A percentile compares a stretch with the other conserved stretches of the same genome.
These are phyloP conservation scores for Zygotorulaspora sp. DNA, from an alignment of 805 yeast genomes.

Conservation along the genomic window DNA sequence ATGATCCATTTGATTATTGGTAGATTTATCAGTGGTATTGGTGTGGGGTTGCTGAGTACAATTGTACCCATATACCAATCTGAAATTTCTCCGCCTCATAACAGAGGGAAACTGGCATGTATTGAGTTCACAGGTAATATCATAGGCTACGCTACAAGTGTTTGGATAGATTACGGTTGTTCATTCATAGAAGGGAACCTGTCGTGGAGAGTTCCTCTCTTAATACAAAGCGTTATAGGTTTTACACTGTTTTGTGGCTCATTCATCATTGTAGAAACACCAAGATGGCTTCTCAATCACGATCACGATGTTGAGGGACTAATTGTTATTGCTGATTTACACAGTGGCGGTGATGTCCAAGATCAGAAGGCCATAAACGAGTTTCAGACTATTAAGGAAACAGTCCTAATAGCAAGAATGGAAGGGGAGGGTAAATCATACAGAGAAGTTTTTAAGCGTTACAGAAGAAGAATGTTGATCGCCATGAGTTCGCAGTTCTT, in stretches of 20 bases:
- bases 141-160: constrained; percentile 73
- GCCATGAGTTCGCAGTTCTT: constrained; percentile 90
- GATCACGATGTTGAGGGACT: constrained; percentile 80
- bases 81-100: constrained; percentile 79
- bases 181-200: constrained; percentile 56
- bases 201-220: constrained; percentile 77
- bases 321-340: constrained; percentile 76
- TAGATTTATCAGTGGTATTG: constrained; percentile 75
- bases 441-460: constrained; percentile 67
- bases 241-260: constrained; percentile 65
- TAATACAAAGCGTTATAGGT: constrained; percentile 74
- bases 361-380: constrained; percentile 66
- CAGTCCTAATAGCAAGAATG: constrained; percentile 65
- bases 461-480: constrained; percentile 71
- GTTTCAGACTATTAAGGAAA: constrained; percentile 76
- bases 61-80: constrained; percentile 86
- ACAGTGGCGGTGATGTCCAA: constrained; percentile 71
- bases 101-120: constrained; percentile 79
- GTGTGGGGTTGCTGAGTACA: constrained; percentile 79
- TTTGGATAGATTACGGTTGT: constrained; percentile 79
- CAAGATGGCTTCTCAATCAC: constrained; percentile 82
- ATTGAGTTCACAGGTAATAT: constrained; percentile 86
- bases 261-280: constrained; percentile 76
- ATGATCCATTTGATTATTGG: constrained; percentile 63
- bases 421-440: constrained; percentile 76